Evolutionary conservation across 1,284 basidiomycete genomes (phyloP).

Genomic region (Trichosporon faecale): DNA sequence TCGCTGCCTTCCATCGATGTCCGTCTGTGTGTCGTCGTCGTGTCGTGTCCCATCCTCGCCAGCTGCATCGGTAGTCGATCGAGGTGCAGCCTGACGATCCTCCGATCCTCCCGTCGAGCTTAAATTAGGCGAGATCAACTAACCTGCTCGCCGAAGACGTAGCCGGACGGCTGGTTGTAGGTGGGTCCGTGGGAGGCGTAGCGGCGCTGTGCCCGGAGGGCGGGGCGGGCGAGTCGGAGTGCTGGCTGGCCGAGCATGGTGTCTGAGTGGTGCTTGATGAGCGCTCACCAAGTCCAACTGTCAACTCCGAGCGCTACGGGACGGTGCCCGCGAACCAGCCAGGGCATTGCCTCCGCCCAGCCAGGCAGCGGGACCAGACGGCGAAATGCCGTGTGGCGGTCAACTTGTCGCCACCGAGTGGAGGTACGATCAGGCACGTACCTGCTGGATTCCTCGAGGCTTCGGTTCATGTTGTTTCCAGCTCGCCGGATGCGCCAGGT

Average conservation of each 20-base stretch:
- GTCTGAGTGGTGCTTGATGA: constrained; percentile 8
- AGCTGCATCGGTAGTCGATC: neutral
- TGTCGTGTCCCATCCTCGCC: neutral
- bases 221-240: constrained; percentile 19
- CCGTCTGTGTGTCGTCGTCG: neutral
- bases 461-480: neutral
- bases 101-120: neutral
- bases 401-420: neutral
- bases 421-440: constrained; percentile 1
- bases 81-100: neutral
- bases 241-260: constrained; percentile 25
- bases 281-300: neutral
- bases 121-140: constrained; percentile 29
- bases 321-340: neutral
- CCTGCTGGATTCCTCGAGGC: neutral
- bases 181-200: constrained; percentile 71
- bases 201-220: constrained; percentile 23
- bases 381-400: constrained; percentile 19
- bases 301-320: neutral
- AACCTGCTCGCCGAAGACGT: constrained; percentile 85
- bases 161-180: constrained; percentile 83
- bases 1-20: neutral
- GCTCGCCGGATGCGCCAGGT: neutral
- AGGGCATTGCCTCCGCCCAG: neutral
- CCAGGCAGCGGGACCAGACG: neutral